These are phyloP conservation scores for Diaporthe amygdali DNA, from an alignment of 2,329 filamentous ascomycete species.

Conservation along the genomic window DNA sequence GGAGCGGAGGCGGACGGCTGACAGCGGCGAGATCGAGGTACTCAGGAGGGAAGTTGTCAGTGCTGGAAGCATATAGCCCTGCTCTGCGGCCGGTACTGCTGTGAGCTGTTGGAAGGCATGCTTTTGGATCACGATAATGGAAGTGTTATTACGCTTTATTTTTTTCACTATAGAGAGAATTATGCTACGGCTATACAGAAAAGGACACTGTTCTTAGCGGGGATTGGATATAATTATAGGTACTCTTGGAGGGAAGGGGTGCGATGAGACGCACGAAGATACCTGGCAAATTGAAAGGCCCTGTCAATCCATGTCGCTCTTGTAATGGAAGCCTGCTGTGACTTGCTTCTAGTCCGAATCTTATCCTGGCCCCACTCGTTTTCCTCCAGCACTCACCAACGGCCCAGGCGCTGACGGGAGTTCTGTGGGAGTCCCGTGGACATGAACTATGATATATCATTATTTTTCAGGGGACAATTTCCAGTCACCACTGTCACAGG, in stretches of 20 bases:
- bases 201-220: neutral
- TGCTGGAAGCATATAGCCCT: constrained; percentile 52
- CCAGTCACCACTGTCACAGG: too few relatives aligned
- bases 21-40: constrained; percentile 70
- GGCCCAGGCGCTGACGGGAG: too few relatives aligned
- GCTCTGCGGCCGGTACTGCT: neutral
- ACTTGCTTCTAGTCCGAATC: too few relatives aligned
- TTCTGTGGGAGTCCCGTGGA: too few relatives aligned
- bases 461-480: too few relatives aligned
- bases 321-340: neutral
- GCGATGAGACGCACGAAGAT: neutral
- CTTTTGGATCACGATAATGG: neutral
- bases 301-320: neutral
- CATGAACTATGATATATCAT: too few relatives aligned
- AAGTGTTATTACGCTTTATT: neutral
- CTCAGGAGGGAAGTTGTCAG: constrained; percentile 68
- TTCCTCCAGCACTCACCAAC: too few relatives aligned
- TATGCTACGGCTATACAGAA: constrained; percentile 20
- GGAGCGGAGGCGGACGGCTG: constrained; percentile 69
- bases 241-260: neutral
- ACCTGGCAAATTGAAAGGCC: neutral
- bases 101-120: too few relatives aligned
- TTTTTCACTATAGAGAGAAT: constrained; percentile 14
- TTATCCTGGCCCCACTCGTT: too few relatives aligned
- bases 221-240: neutral